Evolutionary conservation across 2,329 filamentous ascomycete species (phyloP).

Genomic region (Trichoderma breve): DNA sequence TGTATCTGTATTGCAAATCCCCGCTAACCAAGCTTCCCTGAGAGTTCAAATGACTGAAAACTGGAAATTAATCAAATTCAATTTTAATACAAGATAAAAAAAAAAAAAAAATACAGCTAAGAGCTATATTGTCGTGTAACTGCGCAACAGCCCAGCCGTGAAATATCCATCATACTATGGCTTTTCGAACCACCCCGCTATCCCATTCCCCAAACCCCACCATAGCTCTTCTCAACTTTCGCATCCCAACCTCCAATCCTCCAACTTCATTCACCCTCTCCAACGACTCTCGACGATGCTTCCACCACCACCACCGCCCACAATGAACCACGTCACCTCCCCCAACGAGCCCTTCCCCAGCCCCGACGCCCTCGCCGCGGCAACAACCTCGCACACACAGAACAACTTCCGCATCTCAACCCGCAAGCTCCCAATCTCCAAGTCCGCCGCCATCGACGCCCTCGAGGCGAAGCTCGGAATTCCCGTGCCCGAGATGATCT

Average conservation of each 20-base stretch:
- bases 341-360: conserved; percentile 55
- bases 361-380: conserved; percentile 47
- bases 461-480: conserved; percentile 80
- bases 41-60: not conserved
- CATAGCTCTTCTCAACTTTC: not conserved
- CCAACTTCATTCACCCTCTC: not conserved
- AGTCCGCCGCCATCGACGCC: conserved; percentile 82
- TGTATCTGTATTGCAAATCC: not conserved
- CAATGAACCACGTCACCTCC: conserved; percentile 42
- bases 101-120: not conserved
- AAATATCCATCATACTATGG: not conserved
- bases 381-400: conserved; percentile 58
- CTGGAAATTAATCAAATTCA: not conserved
- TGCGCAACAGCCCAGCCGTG: not conserved
- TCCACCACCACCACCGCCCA: conserved; percentile 10
- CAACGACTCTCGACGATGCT: not conserved
- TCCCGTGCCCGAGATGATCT: conserved; percentile 97
- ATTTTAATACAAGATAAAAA: not conserved
- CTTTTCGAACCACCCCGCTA: not conserved
- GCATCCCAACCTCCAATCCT: not conserved
- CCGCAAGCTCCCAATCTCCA: conserved; percentile 92
- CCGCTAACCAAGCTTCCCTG: not conserved
- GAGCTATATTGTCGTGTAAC: not conserved
- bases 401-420: conserved; percentile 72
- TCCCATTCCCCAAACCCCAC: not conserved